phyloP scores from a whole-genome alignment of 257 asterid species.

The Cinchona pubescens region DNA sequence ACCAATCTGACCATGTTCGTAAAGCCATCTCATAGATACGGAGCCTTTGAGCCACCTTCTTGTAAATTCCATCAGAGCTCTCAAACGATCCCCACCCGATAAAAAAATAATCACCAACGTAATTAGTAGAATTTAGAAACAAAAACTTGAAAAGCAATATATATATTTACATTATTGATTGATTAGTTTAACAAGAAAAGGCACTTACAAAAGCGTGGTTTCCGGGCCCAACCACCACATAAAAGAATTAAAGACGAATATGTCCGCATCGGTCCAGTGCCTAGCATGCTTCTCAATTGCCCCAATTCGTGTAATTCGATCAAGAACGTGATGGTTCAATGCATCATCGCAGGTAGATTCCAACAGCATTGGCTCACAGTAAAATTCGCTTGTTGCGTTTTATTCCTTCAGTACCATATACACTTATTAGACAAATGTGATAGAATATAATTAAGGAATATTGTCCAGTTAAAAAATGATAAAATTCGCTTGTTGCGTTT shows the following conservation, averaged over 20 bases:
- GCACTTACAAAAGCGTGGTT: conserved; percentile 77
- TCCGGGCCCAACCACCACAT: conserved; percentile 96
- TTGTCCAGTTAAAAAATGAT: no score
- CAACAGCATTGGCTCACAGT: conserved; percentile 63
- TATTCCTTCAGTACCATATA: conserved; percentile 42
- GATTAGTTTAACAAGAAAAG: background rate
- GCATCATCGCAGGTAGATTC: conserved; percentile 60
- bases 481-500: conserved; percentile 40
- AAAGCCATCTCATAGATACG: conserved; percentile 45
- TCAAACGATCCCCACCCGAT: conserved; percentile 53
- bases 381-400: conserved; percentile 56
- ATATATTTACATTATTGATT: background rate
- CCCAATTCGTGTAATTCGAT: background rate
- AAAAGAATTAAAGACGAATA: conserved; percentile 80
- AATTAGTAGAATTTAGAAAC: no score
- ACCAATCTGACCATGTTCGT: conserved; percentile 58
- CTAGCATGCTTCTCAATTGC: conserved; percentile 69
- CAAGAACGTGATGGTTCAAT: background rate
- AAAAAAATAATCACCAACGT: no score
- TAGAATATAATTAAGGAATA: no score
- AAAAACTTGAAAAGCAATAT: background rate
- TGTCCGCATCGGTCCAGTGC: conserved; percentile 80
- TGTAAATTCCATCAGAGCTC: conserved; percentile 31
- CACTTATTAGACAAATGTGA: no score
- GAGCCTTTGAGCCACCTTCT: conserved; percentile 24